phyloP scores from a whole-genome alignment of 129 eudicot genomes.

The Flaveria trinervia region DNA sequence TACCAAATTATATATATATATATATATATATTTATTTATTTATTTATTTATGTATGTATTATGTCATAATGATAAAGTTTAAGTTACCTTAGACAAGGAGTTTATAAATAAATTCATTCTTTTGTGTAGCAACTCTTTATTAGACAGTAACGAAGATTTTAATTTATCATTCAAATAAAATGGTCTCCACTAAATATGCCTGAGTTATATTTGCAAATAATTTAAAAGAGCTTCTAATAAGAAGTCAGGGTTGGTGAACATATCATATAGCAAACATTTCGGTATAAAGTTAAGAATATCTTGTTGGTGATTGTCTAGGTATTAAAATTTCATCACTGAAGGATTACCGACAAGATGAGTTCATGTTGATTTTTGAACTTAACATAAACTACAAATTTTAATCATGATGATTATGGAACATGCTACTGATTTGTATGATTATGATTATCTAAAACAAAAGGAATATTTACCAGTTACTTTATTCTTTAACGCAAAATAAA shows the following conservation, averaged over 20 bases:
- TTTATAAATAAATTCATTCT: too few relatives aligned
- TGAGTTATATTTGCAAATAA: neutral
- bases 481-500: neutral
- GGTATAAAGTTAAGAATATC: neutral
- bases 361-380: conserved; percentile 2
- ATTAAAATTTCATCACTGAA: conserved; percentile 1
- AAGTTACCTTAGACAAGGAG: too few relatives aligned
- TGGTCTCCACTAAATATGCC: too few relatives aligned
- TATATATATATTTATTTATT: too few relatives aligned
- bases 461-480: conserved; percentile 16
- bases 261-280: neutral
- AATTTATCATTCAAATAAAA: too few relatives aligned
- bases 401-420: conserved; percentile 2
- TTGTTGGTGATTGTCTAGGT: neutral
- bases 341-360: conserved; percentile 6
- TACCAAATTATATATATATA: too few relatives aligned
- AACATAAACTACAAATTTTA: conserved; percentile 5
- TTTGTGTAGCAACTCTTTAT: too few relatives aligned
- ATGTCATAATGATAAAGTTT: too few relatives aligned
- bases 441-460: neutral
- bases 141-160: too few relatives aligned
- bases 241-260: neutral
- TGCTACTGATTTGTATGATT: neutral
- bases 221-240: neutral
- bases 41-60: too few relatives aligned